A percentile compares a stretch with the other conserved stretches of the same genome.
phyloP scores from a whole-genome alignment of 805 yeast genomes.

The Teunomyces aglyptinius region DNA sequence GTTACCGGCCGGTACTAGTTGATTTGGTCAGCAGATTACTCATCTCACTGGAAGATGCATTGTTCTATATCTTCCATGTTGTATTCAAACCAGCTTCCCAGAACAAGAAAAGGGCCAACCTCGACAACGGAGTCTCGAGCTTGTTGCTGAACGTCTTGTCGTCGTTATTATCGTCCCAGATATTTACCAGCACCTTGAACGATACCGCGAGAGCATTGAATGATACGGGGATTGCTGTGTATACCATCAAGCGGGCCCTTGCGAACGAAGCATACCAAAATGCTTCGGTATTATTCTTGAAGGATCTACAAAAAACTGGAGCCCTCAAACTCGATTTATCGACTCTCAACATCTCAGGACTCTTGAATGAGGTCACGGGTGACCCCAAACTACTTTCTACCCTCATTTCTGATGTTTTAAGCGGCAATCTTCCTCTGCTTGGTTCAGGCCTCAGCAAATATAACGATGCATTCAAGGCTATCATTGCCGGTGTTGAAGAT shows the following conservation, averaged over 20 bases:
- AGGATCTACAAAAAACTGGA: conserved; percentile 27
- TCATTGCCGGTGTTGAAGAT: conserved; percentile 31
- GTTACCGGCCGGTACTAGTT: conserved; percentile 31
- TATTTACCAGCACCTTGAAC: conserved; percentile 23
- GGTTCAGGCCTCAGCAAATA: conserved; percentile 21
- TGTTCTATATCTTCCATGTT: conserved; percentile 6
- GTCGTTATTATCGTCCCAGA: conserved; percentile 25
- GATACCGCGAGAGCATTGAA: conserved; percentile 35
- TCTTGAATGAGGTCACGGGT: conserved; percentile 23
- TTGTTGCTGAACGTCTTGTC: conserved; percentile 30
- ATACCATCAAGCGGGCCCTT: conserved; percentile 34
- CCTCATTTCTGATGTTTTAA: conserved; percentile 21
- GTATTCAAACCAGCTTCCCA: conserved; percentile 4
- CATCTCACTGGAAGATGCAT: neutral
- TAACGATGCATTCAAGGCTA: conserved; percentile 27
- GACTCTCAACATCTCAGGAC: conserved; percentile 25
- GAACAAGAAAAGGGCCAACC: conserved; percentile 13
- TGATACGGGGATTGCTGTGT: conserved; percentile 40
- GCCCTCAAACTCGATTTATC: conserved; percentile 21
- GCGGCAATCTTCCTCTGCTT: conserved; percentile 18
- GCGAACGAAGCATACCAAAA: conserved; percentile 34
- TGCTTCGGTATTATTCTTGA: conserved; percentile 33
- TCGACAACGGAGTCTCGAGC: conserved; percentile 19
- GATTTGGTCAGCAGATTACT: conserved; percentile 30
- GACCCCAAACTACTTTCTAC: conserved; percentile 21